Base-by-base conservation (phyloP, 2,329 filamentous ascomycete genomes). In the Talaromyces amestolkiae region DNA sequence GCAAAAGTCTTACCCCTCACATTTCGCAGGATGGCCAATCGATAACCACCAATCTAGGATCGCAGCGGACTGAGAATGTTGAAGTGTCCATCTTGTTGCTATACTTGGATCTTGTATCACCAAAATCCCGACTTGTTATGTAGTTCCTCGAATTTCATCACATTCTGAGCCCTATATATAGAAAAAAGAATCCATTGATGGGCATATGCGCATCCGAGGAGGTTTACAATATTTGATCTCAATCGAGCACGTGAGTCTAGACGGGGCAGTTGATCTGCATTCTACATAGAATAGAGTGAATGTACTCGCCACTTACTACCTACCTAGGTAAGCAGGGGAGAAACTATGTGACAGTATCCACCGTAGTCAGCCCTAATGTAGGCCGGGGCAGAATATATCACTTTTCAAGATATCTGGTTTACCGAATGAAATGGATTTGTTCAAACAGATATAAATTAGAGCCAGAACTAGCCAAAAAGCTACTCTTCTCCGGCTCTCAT, bases 111-210 rank as follows among this genome's bases (percentile, higher is more conserved):
- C 33, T 37, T 15, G n/a, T 39, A 37, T 19, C 53, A 39, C n/a
- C 10, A 37, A 7, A 8, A 35, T 37, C n/a, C 31, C 5, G 11
- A n/a, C 2, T 15, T 54, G 17, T 13, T 37, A 39, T 37, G 53
- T 22, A 24, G 33, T 37, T 56, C 1, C 1, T 0, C 10, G 33
- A 17, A 11, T 8, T 56, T 6, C 22, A 37, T 56, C 53, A 56
- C 53, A 56, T 39, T 37, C n/a, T n/a, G 3, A 37, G 37, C 33
- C 31, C 53, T 56, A 56, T 37, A 56, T 56, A 56, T 56, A 56
- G 53, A 37, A 56, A 22, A 39, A 15, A 0, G 33, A 11, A 39
- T 37, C 9, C 31, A 22, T 35, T 35, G 31, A 54, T 54, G 17
- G 27, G 13, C 31, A 56, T 7, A 24, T 37, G 4, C 24, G 10